Base-by-base conservation (phyloP, 2,329 filamentous ascomycete species). In the Penicillium sp. region DNA sequence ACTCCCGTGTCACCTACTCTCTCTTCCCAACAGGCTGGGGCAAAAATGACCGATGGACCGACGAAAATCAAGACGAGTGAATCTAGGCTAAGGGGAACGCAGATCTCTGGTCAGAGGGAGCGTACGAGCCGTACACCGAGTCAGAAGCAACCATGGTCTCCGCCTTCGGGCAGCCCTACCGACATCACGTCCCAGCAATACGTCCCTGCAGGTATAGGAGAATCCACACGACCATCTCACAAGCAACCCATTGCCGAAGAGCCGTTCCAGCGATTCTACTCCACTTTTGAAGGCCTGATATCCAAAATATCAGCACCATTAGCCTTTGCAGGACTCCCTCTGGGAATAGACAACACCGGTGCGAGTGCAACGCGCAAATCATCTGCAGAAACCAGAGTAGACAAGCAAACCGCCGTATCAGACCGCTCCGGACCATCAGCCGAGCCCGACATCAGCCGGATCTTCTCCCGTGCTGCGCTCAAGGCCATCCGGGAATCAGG, bases 201-300 rank as follows among this genome's bases (percentile, higher is more conserved):
- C 38, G 71, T 71, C 19, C 73, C 73, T 4, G 44, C 72, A 8
- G 68, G 75, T 48, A 51, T 70, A 2, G 70, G 71, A n/a, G 75
- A 79, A 52, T 30, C 67, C 3, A 41, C 64, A 45, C 66, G 52
- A 21, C 56, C 54, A 9, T 69, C 65, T 26, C 56, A 66, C 35
- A 67, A 62, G 31, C 65, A 64, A 23, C 65, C 73, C 13, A 50
- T 68, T 7, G 71, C 78, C 1, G 92, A 96, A 35, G 93, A 94
- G 60, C 90, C 91, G 6, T 99, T 97, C 73, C 87, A 91, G 7
- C 88, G 89, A 58, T 99, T 98, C 79, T 99, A 98, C 78, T 93
- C 86, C 62, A 93, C 92, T 1, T 97, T 97, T 71, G 93, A 93
- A 59, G 92, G 86, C 58, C 86, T 97, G 52, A 91, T 98, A 72